Base-by-base conservation (phyloP, 768 basidiomycete species). In the Boletales sp. region DNA sequence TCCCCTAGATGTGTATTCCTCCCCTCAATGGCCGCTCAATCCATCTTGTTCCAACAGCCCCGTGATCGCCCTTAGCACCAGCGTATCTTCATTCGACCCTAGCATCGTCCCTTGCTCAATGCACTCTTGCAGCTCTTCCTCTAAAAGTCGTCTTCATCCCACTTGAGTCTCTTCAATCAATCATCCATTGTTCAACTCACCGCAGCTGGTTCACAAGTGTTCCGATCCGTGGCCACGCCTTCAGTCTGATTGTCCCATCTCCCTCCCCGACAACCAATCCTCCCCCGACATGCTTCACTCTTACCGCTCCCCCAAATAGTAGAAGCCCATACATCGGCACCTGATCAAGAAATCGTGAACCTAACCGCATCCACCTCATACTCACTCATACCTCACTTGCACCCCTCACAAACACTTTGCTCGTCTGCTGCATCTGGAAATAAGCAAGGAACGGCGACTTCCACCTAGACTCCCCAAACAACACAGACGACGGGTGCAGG, bases 161-260 rank as follows among this genome's bases (percentile, higher is more conserved):
- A 40, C 35, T 32, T 35, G 41, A 49, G 41, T 39, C 7, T 7
- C 1, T 36, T 19, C 5, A 19, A 5, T 3, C 4, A 28, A 34
- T 14, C 12, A 10, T 38, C 19, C 5, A 7, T 34, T 19, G 2
- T 35, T 17, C 34, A 19, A 66, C 74, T 53, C 62, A 88, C 90
- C 90, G 76, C 11, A 94, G 70, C 56, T 93, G 90, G 60, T 93
- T 93, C 37, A 91, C 87, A 28, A 96, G 76, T 11, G 93, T 83
- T 2, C 92, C 93, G 43, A 95, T 94, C 9, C 92, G 79, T n/a
- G 94, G 88, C 81, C 86, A 90, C 0, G 91, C 89, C 48, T 77
- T 81, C 53, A 95, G 64, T 59, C 79, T 84, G 50, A 96, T 69
- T 6, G 57, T 63, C 21, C 72, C 71, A 19, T 79, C 77, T 40